Percentiles rank a stretch among this genome's conserved stretches.
These are phyloP conservation scores for Rhizomucor pusillus DNA, from an alignment of 371 early-diverging fungal genomes.

Conservation along the genomic window DNA sequence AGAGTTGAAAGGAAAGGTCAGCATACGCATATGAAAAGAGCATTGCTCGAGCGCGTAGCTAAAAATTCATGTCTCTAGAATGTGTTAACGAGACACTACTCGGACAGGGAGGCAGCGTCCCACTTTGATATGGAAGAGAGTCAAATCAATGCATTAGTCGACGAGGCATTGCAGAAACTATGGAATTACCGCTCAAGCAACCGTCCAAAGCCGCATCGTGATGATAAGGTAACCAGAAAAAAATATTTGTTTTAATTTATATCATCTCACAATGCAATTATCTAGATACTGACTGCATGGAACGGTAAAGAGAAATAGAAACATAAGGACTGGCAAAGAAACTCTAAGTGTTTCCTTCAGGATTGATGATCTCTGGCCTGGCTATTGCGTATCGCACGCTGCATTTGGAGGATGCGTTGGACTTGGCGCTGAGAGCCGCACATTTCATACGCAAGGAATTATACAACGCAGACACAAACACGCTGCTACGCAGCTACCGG, in stretches of 20 bases:
- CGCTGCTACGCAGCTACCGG: constrained; percentile 47
- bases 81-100: constrained; percentile 43
- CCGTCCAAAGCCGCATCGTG: constrained; percentile 62
- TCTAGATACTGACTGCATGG: constrained; percentile 46
- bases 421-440: constrained; percentile 47
- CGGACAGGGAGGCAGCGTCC: constrained; percentile 43
- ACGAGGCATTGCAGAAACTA: constrained; percentile 30
- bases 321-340: neutral
- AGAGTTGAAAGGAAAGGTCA: constrained; percentile 56
- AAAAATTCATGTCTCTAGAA: constrained; percentile 35
- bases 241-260: neutral
- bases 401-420: constrained; percentile 18
- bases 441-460: constrained; percentile 48
- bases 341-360: too few relatives aligned
- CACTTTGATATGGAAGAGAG: constrained; percentile 23
- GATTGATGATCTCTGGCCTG: constrained; percentile 57
- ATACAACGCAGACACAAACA: constrained; percentile 30
- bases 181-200: constrained; percentile 35
- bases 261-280: neutral
- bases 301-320: constrained; percentile 22
- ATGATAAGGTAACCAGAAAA: constrained; percentile 51
- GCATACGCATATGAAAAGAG: neutral
- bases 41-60: too few relatives aligned
- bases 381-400: constrained; percentile 40
- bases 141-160: constrained; percentile 30